Evolutionary conservation across 2,329 filamentous ascomycete species (phyloP).

Genomic region (Daldinia eschscholtzii): DNA sequence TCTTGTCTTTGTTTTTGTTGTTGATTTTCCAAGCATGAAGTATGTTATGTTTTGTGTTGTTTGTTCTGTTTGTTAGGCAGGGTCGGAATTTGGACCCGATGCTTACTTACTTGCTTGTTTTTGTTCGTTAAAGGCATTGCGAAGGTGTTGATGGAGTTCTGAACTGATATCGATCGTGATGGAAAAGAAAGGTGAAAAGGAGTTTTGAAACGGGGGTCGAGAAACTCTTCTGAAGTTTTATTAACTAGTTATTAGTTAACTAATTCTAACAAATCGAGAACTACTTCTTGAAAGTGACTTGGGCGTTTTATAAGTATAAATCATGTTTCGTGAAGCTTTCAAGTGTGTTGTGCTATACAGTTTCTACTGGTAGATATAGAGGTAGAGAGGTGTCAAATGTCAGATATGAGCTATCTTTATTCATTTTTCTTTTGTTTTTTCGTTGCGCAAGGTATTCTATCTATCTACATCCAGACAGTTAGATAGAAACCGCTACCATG

Average conservation of each 20-base stretch:
- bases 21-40: too few relatives aligned
- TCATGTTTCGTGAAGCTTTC: too few relatives aligned
- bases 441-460: conserved; percentile 4
- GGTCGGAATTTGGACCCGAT: background rate
- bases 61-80: background rate
- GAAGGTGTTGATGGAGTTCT: background rate
- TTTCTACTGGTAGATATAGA: background rate
- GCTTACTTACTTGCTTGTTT: too few relatives aligned
- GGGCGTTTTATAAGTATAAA: too few relatives aligned
- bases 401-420: conserved; percentile 4
- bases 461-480: background rate
- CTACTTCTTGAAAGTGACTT: background rate
- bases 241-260: background rate
- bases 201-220: background rate
- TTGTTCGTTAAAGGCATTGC: background rate
- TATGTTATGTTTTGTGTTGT: background rate
- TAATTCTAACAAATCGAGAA: background rate
- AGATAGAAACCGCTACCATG: background rate
- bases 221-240: background rate
- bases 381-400: background rate
- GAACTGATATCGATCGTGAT: background rate
- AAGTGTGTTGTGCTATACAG: background rate
- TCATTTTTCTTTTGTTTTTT: background rate
- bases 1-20: too few relatives aligned
- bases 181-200: background rate